Conservation (phyloP, 164 flowering plant species). For the Tinospora cordifolia region DNA sequence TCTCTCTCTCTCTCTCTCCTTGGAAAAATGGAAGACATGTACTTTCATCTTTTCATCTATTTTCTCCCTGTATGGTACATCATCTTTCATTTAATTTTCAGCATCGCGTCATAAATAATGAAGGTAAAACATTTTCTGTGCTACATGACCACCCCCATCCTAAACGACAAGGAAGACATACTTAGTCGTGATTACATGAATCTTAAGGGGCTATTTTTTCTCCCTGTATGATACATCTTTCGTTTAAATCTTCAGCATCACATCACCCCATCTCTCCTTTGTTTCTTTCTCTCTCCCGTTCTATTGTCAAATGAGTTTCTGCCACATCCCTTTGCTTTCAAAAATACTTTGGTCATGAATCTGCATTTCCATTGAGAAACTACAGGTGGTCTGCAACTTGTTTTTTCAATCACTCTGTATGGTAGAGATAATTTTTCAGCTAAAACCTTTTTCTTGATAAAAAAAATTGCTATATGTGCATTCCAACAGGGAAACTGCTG, state of each 20-base stretch:
- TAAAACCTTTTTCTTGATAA: neutral
- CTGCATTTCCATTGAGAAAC: too few relatives aligned
- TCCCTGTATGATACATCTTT: neutral
- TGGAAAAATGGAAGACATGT: conserved; percentile 84
- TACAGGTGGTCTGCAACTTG: neutral
- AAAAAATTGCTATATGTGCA: neutral
- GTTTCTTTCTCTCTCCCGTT: too few relatives aligned
- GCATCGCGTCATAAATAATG: neutral
- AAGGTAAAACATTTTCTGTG: neutral
- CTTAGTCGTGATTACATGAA: conserved; percentile 97
- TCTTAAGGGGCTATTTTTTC: conserved; percentile 51
- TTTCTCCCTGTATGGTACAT: neutral
- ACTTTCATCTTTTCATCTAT: conserved; percentile 72
- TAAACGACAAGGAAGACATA: conserved; percentile 87
- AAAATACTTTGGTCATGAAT: neutral
- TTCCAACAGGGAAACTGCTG: neutral
- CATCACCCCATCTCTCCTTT: too few relatives aligned
- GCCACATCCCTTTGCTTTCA: neutral
- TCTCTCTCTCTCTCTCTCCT: too few relatives aligned
- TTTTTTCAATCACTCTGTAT: neutral
- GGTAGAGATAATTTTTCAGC: neutral
- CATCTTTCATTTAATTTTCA: neutral
- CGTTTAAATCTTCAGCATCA: neutral
- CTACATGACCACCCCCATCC: neutral
- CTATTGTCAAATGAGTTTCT: neutral